A percentile compares a stretch with the other conserved stretches of the same genome.
Conservation (phyloP, 495 filamentous ascomycete genomes). For the Penicillium cinerascens region DNA sequence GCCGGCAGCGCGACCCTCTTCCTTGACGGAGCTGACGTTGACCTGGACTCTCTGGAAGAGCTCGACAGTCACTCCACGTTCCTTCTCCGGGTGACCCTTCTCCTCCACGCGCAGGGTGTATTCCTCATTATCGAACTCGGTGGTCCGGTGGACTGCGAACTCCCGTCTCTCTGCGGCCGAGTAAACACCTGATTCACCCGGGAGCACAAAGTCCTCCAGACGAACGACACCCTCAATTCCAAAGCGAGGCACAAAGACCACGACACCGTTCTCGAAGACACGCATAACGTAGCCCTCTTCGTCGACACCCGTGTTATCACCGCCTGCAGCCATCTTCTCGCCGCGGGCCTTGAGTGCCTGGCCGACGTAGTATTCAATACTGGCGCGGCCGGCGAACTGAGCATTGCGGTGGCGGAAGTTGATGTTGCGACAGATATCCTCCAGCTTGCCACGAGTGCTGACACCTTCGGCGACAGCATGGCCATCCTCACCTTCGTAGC, state of each 20-base stretch:
- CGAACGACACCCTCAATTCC: slow-evolving; percentile 91
- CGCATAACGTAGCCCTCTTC: slow-evolving; percentile 96
- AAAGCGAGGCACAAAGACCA: slow-evolving; percentile 92
- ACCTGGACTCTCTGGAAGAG: slow-evolving; percentile 89
- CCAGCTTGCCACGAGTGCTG: slow-evolving; percentile 70
- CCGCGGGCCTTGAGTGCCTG: slow-evolving; percentile 87
- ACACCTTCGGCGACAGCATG: slow-evolving; percentile 66
- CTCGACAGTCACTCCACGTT: slow-evolving; percentile 60
- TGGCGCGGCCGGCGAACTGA: slow-evolving; percentile 88
- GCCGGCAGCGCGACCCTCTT: slow-evolving; percentile 74
- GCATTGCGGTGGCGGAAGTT: slow-evolving; percentile 96
- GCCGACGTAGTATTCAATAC: slow-evolving; percentile 94
- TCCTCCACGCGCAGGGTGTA: slow-evolving; percentile 63
- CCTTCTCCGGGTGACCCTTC: slow-evolving; percentile 44
- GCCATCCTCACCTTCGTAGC: slow-evolving; percentile 65
- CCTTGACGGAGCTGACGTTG: slow-evolving; percentile 84
- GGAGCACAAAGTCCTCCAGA: slow-evolving; percentile 72
- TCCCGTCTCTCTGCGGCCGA: slow-evolving; percentile 38
- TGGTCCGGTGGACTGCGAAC: slow-evolving; percentile 50
- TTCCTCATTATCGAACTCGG: slow-evolving; percentile 76
- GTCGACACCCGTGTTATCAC: slow-evolving; percentile 47
- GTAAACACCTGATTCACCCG: slow-evolving; percentile 52
- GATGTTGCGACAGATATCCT: slow-evolving; percentile 95
- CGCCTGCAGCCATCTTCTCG: slow-evolving; percentile 40
- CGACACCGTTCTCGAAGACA: slow-evolving; percentile 94